Evolutionary conservation across 2,329 filamentous ascomycete genomes (phyloP).

Genomic region (Ascochyta fabae): DNA sequence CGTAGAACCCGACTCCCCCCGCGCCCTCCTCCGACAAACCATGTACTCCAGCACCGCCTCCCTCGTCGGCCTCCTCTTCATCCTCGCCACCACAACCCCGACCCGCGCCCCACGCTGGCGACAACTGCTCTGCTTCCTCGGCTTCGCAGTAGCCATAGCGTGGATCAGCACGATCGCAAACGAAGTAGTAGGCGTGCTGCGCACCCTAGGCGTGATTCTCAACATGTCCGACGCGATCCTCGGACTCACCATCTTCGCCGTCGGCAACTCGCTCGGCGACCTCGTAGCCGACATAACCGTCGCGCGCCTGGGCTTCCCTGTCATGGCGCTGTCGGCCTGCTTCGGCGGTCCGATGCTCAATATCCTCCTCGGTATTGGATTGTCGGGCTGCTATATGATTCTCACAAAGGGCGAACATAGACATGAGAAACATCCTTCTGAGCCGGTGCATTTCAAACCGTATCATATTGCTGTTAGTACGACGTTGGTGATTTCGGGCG

Average conservation of each 20-base stretch:
- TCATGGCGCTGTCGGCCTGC: conserved; percentile 94
- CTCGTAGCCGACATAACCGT: conserved; percentile 95
- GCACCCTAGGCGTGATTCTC: conserved; percentile 88
- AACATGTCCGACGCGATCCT: conserved; percentile 94
- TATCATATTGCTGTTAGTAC: conserved; percentile 86
- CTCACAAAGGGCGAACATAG: conserved; percentile 70
- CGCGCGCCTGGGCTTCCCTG: conserved; percentile 88
- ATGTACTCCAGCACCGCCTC: conserved; percentile 61
- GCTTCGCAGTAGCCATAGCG: conserved; percentile 88
- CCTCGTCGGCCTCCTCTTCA: conserved; percentile 66
- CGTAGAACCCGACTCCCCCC: conserved; percentile 62
- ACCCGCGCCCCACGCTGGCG: conserved; percentile 74
- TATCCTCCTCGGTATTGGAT: conserved; percentile 91
- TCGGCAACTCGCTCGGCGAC: conserved; percentile 93
- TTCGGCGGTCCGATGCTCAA: conserved; percentile 99
- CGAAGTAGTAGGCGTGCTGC: conserved; percentile 93
- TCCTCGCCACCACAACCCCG: conserved; percentile 73
- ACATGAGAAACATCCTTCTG: conserved; percentile 71
- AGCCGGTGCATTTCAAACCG: conserved; percentile 70
- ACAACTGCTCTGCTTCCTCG: conserved; percentile 81
- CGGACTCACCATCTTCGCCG: conserved; percentile 93
- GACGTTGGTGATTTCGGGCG: conserved; percentile 82
- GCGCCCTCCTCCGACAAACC: conserved; percentile 64
- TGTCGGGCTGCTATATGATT: conserved; percentile 88
- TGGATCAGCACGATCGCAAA: conserved; percentile 97